These are phyloP conservation scores for Penicillium crustosum DNA, from an alignment of 2,329 filamentous ascomycete genomes.

Conservation along the genomic window DNA sequence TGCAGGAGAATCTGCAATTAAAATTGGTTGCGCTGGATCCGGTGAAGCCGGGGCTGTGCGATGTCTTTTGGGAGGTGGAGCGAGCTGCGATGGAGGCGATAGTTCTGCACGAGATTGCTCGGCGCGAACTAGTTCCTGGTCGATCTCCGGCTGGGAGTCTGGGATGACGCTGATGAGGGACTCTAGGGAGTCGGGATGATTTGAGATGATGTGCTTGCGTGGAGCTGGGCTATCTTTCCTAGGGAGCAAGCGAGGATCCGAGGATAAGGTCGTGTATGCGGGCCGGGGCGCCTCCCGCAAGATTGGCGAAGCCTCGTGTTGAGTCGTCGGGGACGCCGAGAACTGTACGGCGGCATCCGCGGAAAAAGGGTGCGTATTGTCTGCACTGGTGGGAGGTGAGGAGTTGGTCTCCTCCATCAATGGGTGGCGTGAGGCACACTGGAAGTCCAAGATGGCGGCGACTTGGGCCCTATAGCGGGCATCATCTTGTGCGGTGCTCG, in stretches of 20 bases:
- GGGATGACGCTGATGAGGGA: slow-evolving; percentile 42
- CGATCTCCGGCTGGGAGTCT: slow-evolving; percentile 38
- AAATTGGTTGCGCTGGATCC: not conserved
- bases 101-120: not conserved
- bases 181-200: slow-evolving; percentile 28
- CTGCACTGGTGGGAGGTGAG: not conserved
- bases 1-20: not conserved
- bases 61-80: slow-evolving; percentile 4
- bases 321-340: not conserved
- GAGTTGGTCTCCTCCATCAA: not conserved
- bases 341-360: not conserved
- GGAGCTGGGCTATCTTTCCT: not conserved
- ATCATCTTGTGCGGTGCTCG: slow-evolving; percentile 40
- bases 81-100: not conserved
- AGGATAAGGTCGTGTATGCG: not conserved
- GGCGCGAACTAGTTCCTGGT: slow-evolving; percentile 3
- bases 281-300: slow-evolving; percentile 9
- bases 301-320: slow-evolving; percentile 6
- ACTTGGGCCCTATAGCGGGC: slow-evolving; percentile 41
- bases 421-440: slow-evolving; percentile 28
- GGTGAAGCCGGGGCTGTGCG: not conserved
- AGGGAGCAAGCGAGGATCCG: not conserved
- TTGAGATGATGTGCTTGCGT: slow-evolving; percentile 1
- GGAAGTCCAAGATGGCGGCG: slow-evolving; percentile 38
- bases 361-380: not conserved